phyloP scores from a whole-genome alignment of 2,329 filamentous ascomycete species.

The Periglandula ipomoeae region DNA sequence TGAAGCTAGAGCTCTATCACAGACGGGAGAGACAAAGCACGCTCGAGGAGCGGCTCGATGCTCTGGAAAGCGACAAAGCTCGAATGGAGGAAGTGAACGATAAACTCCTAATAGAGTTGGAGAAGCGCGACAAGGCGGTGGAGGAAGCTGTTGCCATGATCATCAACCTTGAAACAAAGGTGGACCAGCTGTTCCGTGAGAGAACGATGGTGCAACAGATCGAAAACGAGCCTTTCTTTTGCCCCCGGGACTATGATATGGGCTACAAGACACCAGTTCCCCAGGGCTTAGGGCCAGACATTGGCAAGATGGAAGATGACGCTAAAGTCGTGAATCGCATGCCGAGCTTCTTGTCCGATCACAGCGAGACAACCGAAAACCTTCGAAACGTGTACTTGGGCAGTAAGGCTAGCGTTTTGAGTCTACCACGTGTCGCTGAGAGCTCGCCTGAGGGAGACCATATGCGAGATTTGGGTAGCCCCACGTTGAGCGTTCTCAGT shows the following conservation, averaged over 20 bases:
- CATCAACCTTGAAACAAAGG: constrained; percentile 50
- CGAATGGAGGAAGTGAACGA: constrained; percentile 51
- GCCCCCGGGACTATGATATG: constrained; percentile 22
- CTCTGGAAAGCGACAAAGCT: constrained; percentile 42
- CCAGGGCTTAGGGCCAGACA: constrained; percentile 11
- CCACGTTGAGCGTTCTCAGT: constrained; percentile 54
- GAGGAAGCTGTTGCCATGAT: constrained; percentile 65
- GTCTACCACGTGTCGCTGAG: constrained; percentile 38
- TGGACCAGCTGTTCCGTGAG: constrained; percentile 45
- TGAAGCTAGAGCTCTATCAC: constrained; percentile 65
- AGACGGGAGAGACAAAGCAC: constrained; percentile 53
- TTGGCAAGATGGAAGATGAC: constrained; percentile 19
- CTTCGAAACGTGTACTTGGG: constrained; percentile 51
- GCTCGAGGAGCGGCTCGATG: constrained; percentile 49
- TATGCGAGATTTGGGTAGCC: constrained; percentile 39
- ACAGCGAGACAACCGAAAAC: constrained; percentile 49
- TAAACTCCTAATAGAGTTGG: constrained; percentile 48
- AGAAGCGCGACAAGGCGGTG: constrained; percentile 60
- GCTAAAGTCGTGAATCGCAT: constrained; percentile 40
- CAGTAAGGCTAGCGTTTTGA: constrained; percentile 37
- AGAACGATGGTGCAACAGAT: constrained; percentile 43
- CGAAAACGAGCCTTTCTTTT: constrained; percentile 31
- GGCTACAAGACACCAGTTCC: constrained; percentile 15
- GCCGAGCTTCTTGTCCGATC: constrained; percentile 57
- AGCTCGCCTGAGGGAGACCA: constrained; percentile 26